A percentile compares a stretch with the other conserved stretches of the same genome.
These are phyloP conservation scores for Cercospora sojina DNA, from an alignment of 2,329 filamentous ascomycete species.

Conservation along the genomic window DNA sequence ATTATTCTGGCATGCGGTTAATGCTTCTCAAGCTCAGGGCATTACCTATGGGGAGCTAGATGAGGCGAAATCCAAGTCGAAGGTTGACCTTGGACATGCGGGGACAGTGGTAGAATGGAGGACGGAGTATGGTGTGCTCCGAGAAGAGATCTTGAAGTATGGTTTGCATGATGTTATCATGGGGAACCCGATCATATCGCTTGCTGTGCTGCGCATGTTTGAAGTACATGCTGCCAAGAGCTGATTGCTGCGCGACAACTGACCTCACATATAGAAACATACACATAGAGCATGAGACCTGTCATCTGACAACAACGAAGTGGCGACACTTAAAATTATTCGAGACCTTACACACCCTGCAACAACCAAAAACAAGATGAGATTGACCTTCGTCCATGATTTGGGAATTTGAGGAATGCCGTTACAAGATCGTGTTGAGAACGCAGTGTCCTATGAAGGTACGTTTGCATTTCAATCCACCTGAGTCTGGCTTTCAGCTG, in stretches of 20 bases:
- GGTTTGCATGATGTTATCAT: constrained; percentile 60
- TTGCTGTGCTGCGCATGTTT: constrained; percentile 54
- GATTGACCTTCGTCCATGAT: too few relatives aligned
- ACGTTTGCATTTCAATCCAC: too few relatives aligned
- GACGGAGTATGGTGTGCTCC: constrained; percentile 50
- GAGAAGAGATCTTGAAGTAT: constrained; percentile 56
- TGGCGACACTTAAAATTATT: too few relatives aligned
- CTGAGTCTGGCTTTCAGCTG: too few relatives aligned
- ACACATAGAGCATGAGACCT: neutral
- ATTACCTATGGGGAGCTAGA: constrained; percentile 51
- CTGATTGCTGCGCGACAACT: neutral
- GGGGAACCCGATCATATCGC: constrained; percentile 55
- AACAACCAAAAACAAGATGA: too few relatives aligned
- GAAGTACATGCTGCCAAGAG: constrained; percentile 18
- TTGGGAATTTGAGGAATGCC: too few relatives aligned
- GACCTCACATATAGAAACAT: neutral
- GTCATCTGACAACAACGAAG: too few relatives aligned
- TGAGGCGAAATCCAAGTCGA: constrained; percentile 43
- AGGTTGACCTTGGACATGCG: constrained; percentile 47
- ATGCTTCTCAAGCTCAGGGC: constrained; percentile 43
- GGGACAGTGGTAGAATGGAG: constrained; percentile 53
- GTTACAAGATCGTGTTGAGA: too few relatives aligned
- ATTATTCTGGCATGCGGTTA: constrained; percentile 58
- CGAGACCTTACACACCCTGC: too few relatives aligned
- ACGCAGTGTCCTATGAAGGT: too few relatives aligned